Percentiles rank a stretch among this genome's conserved stretches.
Conservation (phyloP, 805 yeast species). For the Candida ortonii region DNA sequence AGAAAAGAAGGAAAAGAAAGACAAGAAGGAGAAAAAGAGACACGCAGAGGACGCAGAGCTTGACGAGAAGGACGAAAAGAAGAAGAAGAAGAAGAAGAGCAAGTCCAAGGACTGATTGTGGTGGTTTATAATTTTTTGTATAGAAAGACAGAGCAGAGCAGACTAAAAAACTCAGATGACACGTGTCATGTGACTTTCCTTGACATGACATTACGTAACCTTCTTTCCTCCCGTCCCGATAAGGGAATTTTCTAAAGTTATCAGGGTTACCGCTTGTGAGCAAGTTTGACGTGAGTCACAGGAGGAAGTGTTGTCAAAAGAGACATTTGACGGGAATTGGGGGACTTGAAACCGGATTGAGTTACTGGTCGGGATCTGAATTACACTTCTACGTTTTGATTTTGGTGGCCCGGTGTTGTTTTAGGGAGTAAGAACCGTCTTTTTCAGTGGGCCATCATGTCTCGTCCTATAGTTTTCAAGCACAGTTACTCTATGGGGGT, state of each 20-base stretch:
- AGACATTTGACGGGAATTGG: too few relatives aligned
- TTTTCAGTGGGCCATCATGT: too few relatives aligned
- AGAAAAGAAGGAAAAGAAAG: slow-evolving; percentile 34
- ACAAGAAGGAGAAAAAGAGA: slow-evolving; percentile 34
- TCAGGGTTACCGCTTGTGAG: too few relatives aligned
- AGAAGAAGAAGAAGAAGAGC: slow-evolving; percentile 31
- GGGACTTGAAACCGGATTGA: too few relatives aligned
- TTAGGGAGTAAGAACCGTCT: too few relatives aligned
- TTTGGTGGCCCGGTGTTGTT: too few relatives aligned
- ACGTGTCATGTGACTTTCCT: slow-evolving; percentile 1
- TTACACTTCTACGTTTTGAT: too few relatives aligned
- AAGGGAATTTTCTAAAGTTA: too few relatives aligned
- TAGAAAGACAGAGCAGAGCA: background rate
- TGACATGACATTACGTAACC: slow-evolving; percentile 2
- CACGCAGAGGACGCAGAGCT: slow-evolving; percentile 16
- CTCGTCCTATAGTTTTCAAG: slow-evolving; percentile 16
- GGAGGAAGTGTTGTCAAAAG: too few relatives aligned
- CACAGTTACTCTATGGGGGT: slow-evolving; percentile 9
- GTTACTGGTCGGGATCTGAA: too few relatives aligned
- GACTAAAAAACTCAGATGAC: background rate
- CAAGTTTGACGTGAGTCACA: too few relatives aligned
- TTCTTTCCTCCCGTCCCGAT: background rate
- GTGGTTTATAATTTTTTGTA: slow-evolving; percentile 1
- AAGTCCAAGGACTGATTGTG: slow-evolving; percentile 32
- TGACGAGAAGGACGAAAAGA: slow-evolving; percentile 28